Evolutionary conservation across 139 green algal species (phyloP).

Genomic region (Ulvella scutata): DNA sequence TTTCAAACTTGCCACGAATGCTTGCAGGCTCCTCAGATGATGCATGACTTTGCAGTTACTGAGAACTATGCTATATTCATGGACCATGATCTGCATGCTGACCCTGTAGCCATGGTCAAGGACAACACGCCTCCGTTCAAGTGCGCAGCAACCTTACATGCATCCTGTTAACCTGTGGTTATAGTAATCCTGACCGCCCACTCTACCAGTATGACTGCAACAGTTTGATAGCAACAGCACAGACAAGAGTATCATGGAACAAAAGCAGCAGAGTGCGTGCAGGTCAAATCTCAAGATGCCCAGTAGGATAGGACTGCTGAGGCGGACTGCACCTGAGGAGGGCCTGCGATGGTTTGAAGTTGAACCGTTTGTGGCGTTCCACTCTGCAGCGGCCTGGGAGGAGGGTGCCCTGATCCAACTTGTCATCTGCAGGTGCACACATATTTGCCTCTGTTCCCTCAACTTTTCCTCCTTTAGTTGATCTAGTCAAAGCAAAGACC

Average conservation of each 20-base stretch:
- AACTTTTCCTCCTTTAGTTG: too few relatives aligned
- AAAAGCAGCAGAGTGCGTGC: too few relatives aligned
- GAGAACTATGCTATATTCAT: conserved; percentile 52
- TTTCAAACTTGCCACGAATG: too few relatives aligned
- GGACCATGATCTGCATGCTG: conserved; percentile 51
- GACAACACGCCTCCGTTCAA: neutral
- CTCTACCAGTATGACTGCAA: too few relatives aligned
- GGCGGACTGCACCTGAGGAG: neutral
- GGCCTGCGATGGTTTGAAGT: neutral
- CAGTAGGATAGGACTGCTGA: neutral
- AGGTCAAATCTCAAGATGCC: neutral
- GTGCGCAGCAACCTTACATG: too few relatives aligned
- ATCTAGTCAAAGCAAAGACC: too few relatives aligned
- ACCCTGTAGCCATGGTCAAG: conserved; percentile 6
- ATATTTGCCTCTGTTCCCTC: too few relatives aligned
- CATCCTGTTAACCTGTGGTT: too few relatives aligned
- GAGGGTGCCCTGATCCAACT: conserved; percentile 6
- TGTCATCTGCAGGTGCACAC: neutral
- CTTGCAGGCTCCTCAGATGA: conserved; percentile 58
- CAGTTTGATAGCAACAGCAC: too few relatives aligned
- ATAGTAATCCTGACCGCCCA: too few relatives aligned
- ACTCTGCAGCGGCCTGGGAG: conserved; percentile 41
- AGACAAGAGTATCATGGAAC: too few relatives aligned
- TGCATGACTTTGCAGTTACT: conserved; percentile 69
- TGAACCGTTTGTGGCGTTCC: conserved; percentile 25